phyloP scores from a whole-genome alignment of 2,329 filamentous ascomycete genomes.

The Xylaria polymorpha region DNA sequence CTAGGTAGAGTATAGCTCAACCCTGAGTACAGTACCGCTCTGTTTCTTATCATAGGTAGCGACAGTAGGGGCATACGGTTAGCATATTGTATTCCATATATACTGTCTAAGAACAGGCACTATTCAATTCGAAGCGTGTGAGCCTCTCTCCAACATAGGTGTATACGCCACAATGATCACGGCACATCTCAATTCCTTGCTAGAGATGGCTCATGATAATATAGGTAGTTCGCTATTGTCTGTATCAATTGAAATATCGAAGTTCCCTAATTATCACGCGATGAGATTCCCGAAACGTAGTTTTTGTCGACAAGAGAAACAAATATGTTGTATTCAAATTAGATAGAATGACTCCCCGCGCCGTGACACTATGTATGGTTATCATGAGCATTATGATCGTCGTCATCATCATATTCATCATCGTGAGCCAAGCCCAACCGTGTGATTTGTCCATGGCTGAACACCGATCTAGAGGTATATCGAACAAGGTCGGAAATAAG shows the following conservation, averaged over 20 bases:
- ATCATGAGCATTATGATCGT: constrained; percentile 41
- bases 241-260: not conserved
- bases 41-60: no score
- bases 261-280: not conserved
- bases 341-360: constrained; percentile 15
- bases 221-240: no score
- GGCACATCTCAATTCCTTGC: no score
- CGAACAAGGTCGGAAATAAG: constrained; percentile 36
- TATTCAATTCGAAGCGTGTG: no score
- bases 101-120: no score
- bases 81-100: no score
- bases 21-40: no score
- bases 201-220: no score
- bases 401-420: constrained; percentile 35
- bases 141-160: no score
- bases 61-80: no score
- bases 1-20: no score
- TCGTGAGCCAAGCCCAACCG: constrained; percentile 37
- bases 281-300: not conserved
- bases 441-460: constrained; percentile 32
- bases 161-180: no score
- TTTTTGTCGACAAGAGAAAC: constrained; percentile 8
- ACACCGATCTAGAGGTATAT: constrained; percentile 45
- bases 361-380: constrained; percentile 37
- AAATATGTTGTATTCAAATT: constrained; percentile 24